Conservation (phyloP, 441 rosid genomes). For the Syzygium malaccense region DNA sequence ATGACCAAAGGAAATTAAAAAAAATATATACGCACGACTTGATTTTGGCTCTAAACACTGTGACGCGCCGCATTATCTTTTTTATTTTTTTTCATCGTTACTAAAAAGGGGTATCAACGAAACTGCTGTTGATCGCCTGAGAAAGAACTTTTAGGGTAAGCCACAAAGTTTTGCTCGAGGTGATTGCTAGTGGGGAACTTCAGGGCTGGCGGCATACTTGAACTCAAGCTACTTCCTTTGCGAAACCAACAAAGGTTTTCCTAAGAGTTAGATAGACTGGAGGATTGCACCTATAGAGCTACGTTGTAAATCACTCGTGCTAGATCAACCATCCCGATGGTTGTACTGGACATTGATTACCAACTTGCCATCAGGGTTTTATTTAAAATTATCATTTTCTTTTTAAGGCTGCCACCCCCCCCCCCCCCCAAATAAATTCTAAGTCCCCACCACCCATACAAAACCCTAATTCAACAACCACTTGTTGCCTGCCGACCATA, state of each 20-base stretch:
- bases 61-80: background rate
- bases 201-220: background rate
- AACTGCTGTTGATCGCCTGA: fast-evolving
- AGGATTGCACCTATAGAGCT: background rate
- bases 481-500: background rate
- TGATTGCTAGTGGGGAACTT: background rate
- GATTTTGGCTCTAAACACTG: background rate
- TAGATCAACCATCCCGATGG: background rate
- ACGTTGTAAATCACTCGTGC: background rate
- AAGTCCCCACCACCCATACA: background rate
- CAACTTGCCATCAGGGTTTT: too few relatives aligned
- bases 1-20: background rate
- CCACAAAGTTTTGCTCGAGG: background rate
- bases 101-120: background rate
- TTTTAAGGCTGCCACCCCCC: background rate
- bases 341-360: background rate
- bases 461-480: background rate
- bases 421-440: background rate
- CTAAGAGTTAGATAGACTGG: background rate
- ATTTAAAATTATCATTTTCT: too few relatives aligned
- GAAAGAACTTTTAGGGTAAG: background rate
- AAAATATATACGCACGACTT: background rate
- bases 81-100: background rate
- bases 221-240: background rate
- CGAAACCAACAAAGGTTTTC: background rate